phyloP scores from a whole-genome alignment of 805 yeast genomes.

The Lipomyces oligophaga region DNA sequence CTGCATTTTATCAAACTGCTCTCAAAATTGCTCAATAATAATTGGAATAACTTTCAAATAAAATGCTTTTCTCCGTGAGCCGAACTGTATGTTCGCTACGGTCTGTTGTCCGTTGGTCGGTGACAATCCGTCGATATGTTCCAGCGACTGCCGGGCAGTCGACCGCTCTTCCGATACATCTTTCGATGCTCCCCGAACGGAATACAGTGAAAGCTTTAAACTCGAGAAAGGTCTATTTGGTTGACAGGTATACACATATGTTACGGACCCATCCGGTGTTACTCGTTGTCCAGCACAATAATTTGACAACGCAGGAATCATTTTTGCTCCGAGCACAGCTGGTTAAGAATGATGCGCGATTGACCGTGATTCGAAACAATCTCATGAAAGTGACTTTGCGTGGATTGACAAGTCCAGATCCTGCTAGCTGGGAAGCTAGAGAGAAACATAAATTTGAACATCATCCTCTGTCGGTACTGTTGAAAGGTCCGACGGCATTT shows the following conservation, averaged over 20 bases:
- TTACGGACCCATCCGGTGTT: slow-evolving; percentile 66
- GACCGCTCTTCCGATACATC: no score
- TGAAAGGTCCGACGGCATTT: slow-evolving; percentile 83
- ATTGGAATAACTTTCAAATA: no score
- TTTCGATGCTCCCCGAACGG: no score
- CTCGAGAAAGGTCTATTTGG: slow-evolving; percentile 80
- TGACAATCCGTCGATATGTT: slow-evolving; percentile 6
- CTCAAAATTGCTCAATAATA: no score
- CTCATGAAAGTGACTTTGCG: slow-evolving; percentile 74
- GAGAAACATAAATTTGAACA: slow-evolving; percentile 31
- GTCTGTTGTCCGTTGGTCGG: no score
- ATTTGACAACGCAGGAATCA: slow-evolving; percentile 67
- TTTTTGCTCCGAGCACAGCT: slow-evolving; percentile 59
- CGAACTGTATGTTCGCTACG: no score
- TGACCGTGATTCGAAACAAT: slow-evolving; percentile 64
- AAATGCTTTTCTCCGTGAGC: no score
- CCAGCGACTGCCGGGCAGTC: slow-evolving; percentile 4
- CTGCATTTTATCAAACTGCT: no score
- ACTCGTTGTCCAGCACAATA: slow-evolving; percentile 80
- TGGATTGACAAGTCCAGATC: slow-evolving; percentile 66
- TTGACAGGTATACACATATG: slow-evolving; percentile 73
- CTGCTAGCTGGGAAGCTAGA: slow-evolving; percentile 58
- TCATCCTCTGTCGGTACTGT: slow-evolving; percentile 68
- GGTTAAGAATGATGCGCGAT: slow-evolving; percentile 59
- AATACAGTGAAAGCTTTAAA: slow-evolving; percentile 57